Conservation (phyloP, 1,139 yeast species). For the Spathaspora sp. region DNA sequence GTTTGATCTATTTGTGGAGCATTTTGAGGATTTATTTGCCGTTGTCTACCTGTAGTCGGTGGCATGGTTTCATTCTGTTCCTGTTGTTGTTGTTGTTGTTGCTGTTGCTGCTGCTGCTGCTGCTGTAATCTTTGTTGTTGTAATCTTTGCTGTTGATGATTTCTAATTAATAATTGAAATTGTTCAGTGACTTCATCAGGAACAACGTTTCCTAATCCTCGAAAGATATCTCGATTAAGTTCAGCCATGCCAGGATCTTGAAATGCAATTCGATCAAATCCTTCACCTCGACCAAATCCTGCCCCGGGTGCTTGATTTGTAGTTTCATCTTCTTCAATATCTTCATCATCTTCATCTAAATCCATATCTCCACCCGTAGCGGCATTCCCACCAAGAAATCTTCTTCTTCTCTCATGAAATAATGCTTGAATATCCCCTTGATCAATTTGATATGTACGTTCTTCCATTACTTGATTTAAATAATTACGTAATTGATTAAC, state of each 20-base stretch:
- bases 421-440: constrained; percentile 38
- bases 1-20: constrained; percentile 48
- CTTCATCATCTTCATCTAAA: constrained; percentile 2
- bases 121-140: constrained; percentile 9
- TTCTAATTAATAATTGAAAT: constrained; percentile 34
- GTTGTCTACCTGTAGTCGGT: constrained; percentile 9
- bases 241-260: constrained; percentile 12
- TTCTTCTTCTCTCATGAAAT: constrained; percentile 34
- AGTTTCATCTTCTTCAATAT: not conserved
- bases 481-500: constrained; percentile 70
- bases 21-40: constrained; percentile 19
- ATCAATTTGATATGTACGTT: constrained; percentile 40
- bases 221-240: constrained; percentile 35
- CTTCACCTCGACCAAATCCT: not conserved
- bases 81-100: constrained; percentile 9
- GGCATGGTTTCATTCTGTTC: constrained; percentile 8
- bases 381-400: constrained; percentile 28
- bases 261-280: not conserved
- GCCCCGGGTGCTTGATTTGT: not conserved
- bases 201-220: constrained; percentile 35
- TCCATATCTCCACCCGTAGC: constrained; percentile 34
- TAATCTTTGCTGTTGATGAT: constrained; percentile 11
- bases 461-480: constrained; percentile 48
- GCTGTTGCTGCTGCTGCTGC: constrained; percentile 9
- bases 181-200: constrained; percentile 43